A percentile compares a stretch with the other conserved stretches of the same genome.
These are phyloP conservation scores for Globisporangium alternatum DNA, from an alignment of 352 stramenopile species.

Conservation along the genomic window DNA sequence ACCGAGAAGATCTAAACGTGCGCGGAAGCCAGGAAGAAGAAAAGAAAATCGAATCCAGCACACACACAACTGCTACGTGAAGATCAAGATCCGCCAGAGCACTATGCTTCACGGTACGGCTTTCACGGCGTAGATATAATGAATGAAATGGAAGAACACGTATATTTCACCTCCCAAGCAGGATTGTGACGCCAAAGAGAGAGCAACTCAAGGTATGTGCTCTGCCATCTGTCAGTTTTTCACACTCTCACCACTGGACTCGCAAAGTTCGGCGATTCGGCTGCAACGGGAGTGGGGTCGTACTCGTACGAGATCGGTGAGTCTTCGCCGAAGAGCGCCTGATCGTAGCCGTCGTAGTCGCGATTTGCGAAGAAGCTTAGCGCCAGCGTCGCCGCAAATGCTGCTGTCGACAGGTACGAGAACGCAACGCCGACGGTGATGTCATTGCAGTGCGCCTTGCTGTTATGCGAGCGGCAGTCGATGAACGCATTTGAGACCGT, in stretches of 20 bases:
- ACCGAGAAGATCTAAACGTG: conserved; percentile 95
- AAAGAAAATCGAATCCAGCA: neutral
- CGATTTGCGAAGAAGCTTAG: conserved; percentile 10
- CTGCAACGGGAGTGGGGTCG: conserved; percentile 12
- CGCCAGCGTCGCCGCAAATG: conserved; percentile 13
- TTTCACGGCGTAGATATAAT: conserved; percentile 5
- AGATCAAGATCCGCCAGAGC: neutral
- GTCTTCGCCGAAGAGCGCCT: conserved; percentile 14
- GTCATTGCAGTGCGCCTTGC: conserved; percentile 8
- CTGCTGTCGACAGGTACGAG: conserved; percentile 8
- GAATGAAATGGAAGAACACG: conserved; percentile 6
- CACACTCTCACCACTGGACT: conserved; percentile 11
- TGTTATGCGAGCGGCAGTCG: conserved; percentile 9
- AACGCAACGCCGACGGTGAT: conserved; percentile 9
- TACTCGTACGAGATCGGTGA: conserved; percentile 18
- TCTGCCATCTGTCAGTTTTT: neutral
- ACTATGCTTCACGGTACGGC: neutral
- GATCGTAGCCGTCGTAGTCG: conserved; percentile 14
- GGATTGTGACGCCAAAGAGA: neutral
- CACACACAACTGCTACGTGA: neutral
- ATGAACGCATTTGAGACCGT: conserved; percentile 7
- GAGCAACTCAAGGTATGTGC: neutral
- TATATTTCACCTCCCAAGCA: conserved; percentile 6
- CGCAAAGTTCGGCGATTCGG: neutral
- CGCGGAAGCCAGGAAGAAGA: neutral